phyloP scores from a whole-genome alignment of 352 stramenopile species.

The Phytophthora vignae region DNA sequence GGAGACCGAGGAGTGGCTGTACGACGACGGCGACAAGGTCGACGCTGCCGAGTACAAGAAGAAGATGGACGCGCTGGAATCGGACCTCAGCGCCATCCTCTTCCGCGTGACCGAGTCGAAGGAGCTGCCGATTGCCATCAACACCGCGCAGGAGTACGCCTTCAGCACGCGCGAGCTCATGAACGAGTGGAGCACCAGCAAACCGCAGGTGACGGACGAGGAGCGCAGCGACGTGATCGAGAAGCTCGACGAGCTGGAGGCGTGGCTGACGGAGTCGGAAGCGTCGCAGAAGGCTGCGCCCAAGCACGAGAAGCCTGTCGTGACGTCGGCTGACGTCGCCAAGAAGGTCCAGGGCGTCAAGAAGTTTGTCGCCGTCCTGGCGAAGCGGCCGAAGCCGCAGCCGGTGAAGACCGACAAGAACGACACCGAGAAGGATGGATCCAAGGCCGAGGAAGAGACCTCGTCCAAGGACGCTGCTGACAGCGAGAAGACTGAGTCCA shows the following conservation, averaged over 20 bases:
- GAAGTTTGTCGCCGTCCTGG: conserved; percentile 80
- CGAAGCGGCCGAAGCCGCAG: conserved; percentile 80
- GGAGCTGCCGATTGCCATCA: conserved; percentile 85
- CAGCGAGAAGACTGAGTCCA: conserved; percentile 39
- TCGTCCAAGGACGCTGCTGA: conserved; percentile 32
- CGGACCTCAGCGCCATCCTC: conserved; percentile 87
- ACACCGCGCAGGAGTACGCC: conserved; percentile 66
- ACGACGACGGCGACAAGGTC: conserved; percentile 92
- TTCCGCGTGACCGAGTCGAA: conserved; percentile 90
- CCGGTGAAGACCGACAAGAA: conserved; percentile 54
- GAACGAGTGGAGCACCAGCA: conserved; percentile 64
- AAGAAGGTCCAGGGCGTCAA: conserved; percentile 90
- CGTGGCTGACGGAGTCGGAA: conserved; percentile 86
- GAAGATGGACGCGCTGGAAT: conserved; percentile 85
- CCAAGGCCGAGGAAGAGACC: conserved; percentile 42
- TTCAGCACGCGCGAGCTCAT: conserved; percentile 73
- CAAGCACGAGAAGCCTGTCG: conserved; percentile 81
- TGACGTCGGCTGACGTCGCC: conserved; percentile 89
- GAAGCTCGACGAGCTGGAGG: conserved; percentile 85
- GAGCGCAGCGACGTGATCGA: conserved; percentile 89
- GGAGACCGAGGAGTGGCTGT: conserved; percentile 94
- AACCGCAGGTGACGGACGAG: conserved; percentile 91
- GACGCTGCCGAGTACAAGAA: conserved; percentile 87
- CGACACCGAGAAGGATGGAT: conserved; percentile 46
- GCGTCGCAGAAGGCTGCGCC: conserved; percentile 64